These are phyloP conservation scores for Quercus variabilis DNA, from an alignment of 306 rosid species.

Conservation along the genomic window DNA sequence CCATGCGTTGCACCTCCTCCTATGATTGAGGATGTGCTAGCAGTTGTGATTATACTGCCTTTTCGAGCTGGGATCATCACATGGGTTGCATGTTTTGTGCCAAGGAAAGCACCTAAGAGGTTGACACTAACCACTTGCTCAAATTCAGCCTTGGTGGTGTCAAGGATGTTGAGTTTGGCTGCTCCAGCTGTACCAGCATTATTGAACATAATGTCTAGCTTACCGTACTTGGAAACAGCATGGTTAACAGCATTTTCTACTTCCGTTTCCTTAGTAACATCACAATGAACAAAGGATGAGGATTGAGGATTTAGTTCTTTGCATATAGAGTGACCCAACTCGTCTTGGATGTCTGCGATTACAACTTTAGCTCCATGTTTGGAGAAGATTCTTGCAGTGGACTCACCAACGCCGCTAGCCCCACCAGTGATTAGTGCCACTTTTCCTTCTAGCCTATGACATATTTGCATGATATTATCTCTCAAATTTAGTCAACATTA, in stretches of 20 bases:
- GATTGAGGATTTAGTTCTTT: no score
- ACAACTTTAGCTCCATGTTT: no score
- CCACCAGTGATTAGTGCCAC: constrained; percentile 29
- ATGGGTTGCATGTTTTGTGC: constrained; percentile 18
- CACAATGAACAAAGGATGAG: constrained; percentile 23
- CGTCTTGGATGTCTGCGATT: no score
- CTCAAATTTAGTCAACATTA: no score
- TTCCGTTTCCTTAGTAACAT: constrained; percentile 20
- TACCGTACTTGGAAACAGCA: constrained; percentile 14
- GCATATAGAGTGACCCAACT: no score
- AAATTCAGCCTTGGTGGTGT: constrained; percentile 1
- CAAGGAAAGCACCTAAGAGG: constrained; percentile 9
- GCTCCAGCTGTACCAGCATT: constrained; percentile 14
- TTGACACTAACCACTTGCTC: constrained; percentile 15
- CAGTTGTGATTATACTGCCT: constrained; percentile 19
- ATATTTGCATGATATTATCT: no score
- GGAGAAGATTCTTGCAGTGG: no score
- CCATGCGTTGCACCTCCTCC: constrained; percentile 14
- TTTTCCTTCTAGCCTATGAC: constrained; percentile 29
- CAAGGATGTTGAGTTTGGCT: constrained; percentile 3
- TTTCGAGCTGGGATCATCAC: not conserved
- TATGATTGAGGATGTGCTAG: not conserved
- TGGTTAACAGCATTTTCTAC: constrained; percentile 13
- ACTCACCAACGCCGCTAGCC: no score
- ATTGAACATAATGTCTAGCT: constrained; percentile 37